Evolutionary conservation across 208 protist genomes (phyloP).

Genomic region (Trypanosoma congolense): DNA sequence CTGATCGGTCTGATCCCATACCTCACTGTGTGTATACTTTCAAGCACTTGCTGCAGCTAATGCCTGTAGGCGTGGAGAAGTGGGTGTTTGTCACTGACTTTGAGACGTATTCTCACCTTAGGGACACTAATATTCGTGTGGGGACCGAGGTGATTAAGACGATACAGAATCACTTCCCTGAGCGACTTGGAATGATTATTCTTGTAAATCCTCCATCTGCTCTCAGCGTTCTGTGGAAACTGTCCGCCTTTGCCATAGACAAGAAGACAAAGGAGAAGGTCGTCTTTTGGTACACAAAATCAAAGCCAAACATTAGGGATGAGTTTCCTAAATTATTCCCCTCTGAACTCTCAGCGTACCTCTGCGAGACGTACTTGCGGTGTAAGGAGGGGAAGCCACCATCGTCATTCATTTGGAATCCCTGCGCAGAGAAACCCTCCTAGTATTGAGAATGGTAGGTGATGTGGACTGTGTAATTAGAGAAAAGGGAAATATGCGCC

Average conservation of each 20-base stretch:
- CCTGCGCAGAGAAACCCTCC: slow-evolving; percentile 31
- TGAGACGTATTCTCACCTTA: slow-evolving; percentile 73
- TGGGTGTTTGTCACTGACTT: slow-evolving; percentile 85
- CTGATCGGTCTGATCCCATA: slow-evolving; percentile 66
- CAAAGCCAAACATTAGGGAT: slow-evolving; percentile 46
- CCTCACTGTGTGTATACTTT: slow-evolving; percentile 62
- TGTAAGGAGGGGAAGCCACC: slow-evolving; percentile 54
- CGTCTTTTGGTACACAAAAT: slow-evolving; percentile 69
- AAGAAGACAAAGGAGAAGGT: slow-evolving; percentile 75
- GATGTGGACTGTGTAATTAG: too few species aligned
- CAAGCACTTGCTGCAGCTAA: slow-evolving; percentile 63
- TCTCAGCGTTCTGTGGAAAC: slow-evolving; percentile 75
- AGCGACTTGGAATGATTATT: slow-evolving; percentile 79
- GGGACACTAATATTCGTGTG: slow-evolving; percentile 67
- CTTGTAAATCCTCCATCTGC: slow-evolving; percentile 73
- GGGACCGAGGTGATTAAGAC: slow-evolving; percentile 47
- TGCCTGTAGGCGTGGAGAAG: slow-evolving; percentile 83
- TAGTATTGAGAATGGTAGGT: too few species aligned
- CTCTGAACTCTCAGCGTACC: slow-evolving; percentile 36
- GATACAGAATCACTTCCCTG: slow-evolving; percentile 81
- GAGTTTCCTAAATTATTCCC: slow-evolving; percentile 68
- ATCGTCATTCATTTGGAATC: slow-evolving; percentile 50
- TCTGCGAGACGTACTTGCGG: slow-evolving; percentile 67
- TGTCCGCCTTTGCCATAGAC: slow-evolving; percentile 68
- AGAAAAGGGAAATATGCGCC: too few species aligned